A percentile compares a stretch with the other conserved stretches of the same genome.
These are phyloP conservation scores for Termitomyces sp. DNA, from an alignment of 768 basidiomycete species.

Conservation along the genomic window DNA sequence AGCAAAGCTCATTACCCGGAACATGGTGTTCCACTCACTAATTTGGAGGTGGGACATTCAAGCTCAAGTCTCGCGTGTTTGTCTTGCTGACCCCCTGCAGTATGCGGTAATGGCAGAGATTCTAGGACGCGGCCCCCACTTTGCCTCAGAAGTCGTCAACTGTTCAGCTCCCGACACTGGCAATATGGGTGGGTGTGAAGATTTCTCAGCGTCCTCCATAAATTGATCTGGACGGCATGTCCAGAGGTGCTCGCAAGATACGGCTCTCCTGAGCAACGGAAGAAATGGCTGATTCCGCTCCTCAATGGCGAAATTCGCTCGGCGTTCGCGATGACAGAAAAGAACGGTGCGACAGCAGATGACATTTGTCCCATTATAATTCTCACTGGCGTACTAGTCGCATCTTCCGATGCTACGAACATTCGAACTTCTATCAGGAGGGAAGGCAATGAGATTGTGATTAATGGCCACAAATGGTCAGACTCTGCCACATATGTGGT, in stretches of 20 bases:
- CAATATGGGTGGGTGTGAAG: constrained; percentile 75
- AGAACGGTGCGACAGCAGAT: constrained; percentile 49
- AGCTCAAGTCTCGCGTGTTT: not conserved
- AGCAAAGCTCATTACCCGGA: constrained; percentile 92
- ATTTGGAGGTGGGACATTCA: constrained; percentile 69
- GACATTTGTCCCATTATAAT: not conserved
- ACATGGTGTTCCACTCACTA: constrained; percentile 84
- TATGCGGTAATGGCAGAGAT: constrained; percentile 98
- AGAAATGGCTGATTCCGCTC: constrained; percentile 83
- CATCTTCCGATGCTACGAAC: constrained; percentile 96
- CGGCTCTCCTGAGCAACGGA: constrained; percentile 86
- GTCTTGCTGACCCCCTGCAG: constrained; percentile 30
- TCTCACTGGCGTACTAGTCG: constrained; percentile 40
- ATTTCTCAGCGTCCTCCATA: not conserved
- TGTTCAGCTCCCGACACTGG: constrained; percentile 97
- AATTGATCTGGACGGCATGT: constrained; percentile 5
- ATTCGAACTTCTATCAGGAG: constrained; percentile 81
- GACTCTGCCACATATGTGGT: not conserved
- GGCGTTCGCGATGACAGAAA: constrained; percentile 97
- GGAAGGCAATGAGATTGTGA: constrained; percentile 84
- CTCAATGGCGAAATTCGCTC: constrained; percentile 91
- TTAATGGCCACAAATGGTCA: constrained; percentile 96
- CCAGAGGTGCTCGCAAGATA: constrained; percentile 95
- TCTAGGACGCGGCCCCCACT: constrained; percentile 75
- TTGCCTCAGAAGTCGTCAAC: constrained; percentile 85